These are phyloP conservation scores for Penicillium odoratum DNA, from an alignment of 495 filamentous ascomycete genomes.

Conservation along the genomic window DNA sequence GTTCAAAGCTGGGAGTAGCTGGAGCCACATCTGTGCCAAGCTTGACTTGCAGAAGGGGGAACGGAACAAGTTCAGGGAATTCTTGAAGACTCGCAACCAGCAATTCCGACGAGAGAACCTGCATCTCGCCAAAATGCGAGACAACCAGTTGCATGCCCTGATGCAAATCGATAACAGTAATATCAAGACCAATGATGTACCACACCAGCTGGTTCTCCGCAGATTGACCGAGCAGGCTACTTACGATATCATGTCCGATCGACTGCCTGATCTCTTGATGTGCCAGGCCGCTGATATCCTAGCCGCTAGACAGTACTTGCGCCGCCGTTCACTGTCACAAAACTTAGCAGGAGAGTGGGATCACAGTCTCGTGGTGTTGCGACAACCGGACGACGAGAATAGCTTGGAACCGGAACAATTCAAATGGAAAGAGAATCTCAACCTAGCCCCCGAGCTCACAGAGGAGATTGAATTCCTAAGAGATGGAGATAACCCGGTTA, in stretches of 20 bases:
- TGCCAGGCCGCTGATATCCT: conserved; percentile 30
- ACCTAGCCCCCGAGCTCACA: not conserved
- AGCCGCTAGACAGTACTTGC: conserved; percentile 30
- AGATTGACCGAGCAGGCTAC: conserved; percentile 11
- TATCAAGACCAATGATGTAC: conserved; percentile 14
- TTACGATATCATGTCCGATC: not conserved
- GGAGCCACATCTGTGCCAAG: conserved; percentile 16
- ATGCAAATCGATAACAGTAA: conserved; percentile 33
- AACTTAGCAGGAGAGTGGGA: conserved; percentile 37
- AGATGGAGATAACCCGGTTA: not conserved
- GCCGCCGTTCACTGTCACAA: conserved; percentile 24
- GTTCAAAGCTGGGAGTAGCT: conserved; percentile 15
- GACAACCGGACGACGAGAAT: conserved; percentile 1
- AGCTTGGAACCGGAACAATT: conserved; percentile 12
- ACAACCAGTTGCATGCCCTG: conserved; percentile 30
- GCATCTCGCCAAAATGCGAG: conserved; percentile 30
- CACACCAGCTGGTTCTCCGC: conserved; percentile 26
- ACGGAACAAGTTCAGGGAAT: conserved; percentile 10
- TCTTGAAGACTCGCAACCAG: conserved; percentile 22
- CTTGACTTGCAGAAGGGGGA: conserved; percentile 32
- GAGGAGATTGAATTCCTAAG: not conserved
- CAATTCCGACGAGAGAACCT: conserved; percentile 31
- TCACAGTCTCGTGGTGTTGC: conserved; percentile 21
- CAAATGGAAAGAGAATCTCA: conserved; percentile 18
- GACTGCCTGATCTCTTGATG: conserved; percentile 9